Percentiles rank a stretch among this genome's conserved stretches.
phyloP scores from a whole-genome alignment of 345 rosid species.

The Aquilaria malaccensis region DNA sequence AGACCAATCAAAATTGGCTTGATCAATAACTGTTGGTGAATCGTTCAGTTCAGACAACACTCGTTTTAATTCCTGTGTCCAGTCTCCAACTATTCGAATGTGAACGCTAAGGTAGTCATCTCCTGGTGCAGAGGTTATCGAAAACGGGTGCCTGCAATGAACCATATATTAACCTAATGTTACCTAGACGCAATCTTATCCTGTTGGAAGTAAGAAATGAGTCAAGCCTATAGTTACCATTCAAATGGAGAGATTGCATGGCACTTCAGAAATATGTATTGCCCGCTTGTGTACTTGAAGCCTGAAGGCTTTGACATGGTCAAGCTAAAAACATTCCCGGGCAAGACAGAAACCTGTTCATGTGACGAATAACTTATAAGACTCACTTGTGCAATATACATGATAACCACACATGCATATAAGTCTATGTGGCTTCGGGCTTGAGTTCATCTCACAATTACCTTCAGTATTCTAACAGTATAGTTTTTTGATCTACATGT shows the following conservation, averaged over 20 bases:
- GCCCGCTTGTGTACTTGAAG: conserved; percentile 90
- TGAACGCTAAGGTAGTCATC: conserved; percentile 84
- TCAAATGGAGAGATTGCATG: conserved; percentile 76
- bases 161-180: neutral
- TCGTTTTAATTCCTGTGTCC: conserved; percentile 81
- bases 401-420: too few species aligned
- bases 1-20: conserved; percentile 43
- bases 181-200: neutral
- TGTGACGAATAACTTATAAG: conserved; percentile 11
- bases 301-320: conserved; percentile 86
- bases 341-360: conserved; percentile 70
- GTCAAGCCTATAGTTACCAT: conserved; percentile 42
- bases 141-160: conserved; percentile 79
- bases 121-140: conserved; percentile 92
- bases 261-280: conserved; percentile 87
- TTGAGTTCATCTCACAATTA: conserved; percentile 8
- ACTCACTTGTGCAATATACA: neutral
- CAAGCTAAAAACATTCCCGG: conserved; percentile 82
- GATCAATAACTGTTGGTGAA: conserved; percentile 46
- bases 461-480: conserved; percentile 71
- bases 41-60: conserved; percentile 51
- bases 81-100: conserved; percentile 84
- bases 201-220: neutral
- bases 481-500: conserved; percentile 70
- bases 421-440: too few species aligned